Evolutionary conservation across 345 rosid genomes (phyloP), one percentile per base, ranked within the genome.

Genomic region (Durio zibethinus): DNA sequence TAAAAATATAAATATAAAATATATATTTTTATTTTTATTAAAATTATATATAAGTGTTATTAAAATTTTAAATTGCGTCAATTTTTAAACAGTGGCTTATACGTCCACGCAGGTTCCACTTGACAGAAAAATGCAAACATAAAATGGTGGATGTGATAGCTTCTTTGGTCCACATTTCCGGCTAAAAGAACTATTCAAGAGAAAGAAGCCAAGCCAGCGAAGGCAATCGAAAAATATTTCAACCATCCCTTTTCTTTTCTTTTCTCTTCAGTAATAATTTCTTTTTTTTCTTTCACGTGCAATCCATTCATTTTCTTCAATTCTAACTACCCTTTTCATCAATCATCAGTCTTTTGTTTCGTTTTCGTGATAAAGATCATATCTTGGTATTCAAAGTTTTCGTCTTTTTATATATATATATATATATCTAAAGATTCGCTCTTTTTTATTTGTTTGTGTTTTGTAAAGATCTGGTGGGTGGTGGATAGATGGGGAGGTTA

Each of bases 401-500:
- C 29, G 23, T 56, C 52, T 18, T 48, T 43, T 12, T 2, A 21
- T 56, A 27, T 6, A 75, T 73, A 64, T 18, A 52, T n/a, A n/a
- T n/a, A n/a, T n/a, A n/a, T n/a, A n/a, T n/a, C n/a, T n/a, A 68
- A 74, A 62, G 60, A 38, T 42, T 38, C 43, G 59, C 25, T 50
- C n/a, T 15, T 60, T 67, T 63, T n/a, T 18, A 14, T 45, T 25
- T 14, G n/a, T 68, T 68, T 14, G 7, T 45, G 54, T 69, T 68
- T 45, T 68, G 45, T 36, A 21, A 74, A 57, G 86, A 83, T 77
- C 81, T 66, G 76, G 62, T 72, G 43, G n/a, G 52, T 56, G 79
- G 75, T 29, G 80, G 79, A 78, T 57, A 85, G 73, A 96, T 96
- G 99, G 99, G 99, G 85, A 92, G 97, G 88, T 50, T 96, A 79